Conservation (phyloP, 2,329 filamentous ascomycete genomes). For the Fusarium coffeatum region DNA sequence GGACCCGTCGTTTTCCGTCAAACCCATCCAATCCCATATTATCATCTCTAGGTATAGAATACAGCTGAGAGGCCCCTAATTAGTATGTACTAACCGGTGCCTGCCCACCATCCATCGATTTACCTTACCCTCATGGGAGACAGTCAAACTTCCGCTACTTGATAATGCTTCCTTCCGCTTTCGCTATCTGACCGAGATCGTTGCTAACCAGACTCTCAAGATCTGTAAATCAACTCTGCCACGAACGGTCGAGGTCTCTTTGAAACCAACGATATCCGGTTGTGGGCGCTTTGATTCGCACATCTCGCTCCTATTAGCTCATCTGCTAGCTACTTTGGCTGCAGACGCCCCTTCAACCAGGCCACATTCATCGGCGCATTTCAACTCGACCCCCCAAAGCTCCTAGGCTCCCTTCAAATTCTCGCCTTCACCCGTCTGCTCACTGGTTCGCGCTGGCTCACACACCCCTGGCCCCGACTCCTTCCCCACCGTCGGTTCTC, state of each 20-base stretch:
- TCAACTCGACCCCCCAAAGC: conserved; percentile 29
- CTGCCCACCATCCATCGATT: not conserved
- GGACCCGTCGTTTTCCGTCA: not conserved
- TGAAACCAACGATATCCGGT: conserved; percentile 36
- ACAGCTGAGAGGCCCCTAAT: not conserved
- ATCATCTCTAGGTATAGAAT: not conserved
- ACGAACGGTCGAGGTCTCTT: conserved; percentile 31
- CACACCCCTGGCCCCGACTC: conserved; percentile 41
- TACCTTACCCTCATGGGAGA: conserved; percentile 4
- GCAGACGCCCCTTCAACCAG: conserved; percentile 32
- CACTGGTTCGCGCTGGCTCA: conserved; percentile 32
- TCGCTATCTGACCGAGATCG: conserved; percentile 16
- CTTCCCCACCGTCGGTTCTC: conserved; percentile 40
- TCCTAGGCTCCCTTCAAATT: conserved; percentile 34
- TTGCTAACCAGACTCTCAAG: conserved; percentile 3
- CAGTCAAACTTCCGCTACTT: conserved; percentile 19
- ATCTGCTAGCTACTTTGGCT: conserved; percentile 19
- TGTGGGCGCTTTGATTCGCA: conserved; percentile 20
- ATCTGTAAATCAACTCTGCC: conserved; percentile 32
- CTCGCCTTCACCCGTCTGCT: conserved; percentile 35
- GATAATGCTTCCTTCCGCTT: conserved; percentile 28
- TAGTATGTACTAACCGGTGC: not conserved
- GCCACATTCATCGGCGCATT: conserved; percentile 28
- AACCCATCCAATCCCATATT: not conserved
- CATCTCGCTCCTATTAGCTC: conserved; percentile 24